phyloP scores from a whole-genome alignment of 306 rosid genomes.

The Vigna unguiculata region DNA sequence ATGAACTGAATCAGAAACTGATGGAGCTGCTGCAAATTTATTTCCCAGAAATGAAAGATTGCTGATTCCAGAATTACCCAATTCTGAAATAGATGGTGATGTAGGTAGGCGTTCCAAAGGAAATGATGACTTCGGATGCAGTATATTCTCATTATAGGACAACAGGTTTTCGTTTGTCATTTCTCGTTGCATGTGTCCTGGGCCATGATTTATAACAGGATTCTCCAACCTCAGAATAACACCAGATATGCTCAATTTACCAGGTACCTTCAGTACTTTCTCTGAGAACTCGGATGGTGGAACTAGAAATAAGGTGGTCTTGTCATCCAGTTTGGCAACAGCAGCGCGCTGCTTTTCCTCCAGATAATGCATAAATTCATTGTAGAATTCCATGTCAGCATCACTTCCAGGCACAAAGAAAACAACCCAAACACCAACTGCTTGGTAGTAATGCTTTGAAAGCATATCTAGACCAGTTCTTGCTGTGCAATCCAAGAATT shows the following conservation, averaged over 20 bases:
- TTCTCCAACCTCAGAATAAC: conserved; percentile 88
- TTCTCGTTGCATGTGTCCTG: conserved; percentile 61
- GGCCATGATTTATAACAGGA: conserved; percentile 63
- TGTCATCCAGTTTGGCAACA: conserved; percentile 88
- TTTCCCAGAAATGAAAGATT: conserved; percentile 56
- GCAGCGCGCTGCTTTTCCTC: conserved; percentile 97
- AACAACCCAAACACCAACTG: conserved; percentile 95
- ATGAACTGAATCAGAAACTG: conserved; percentile 55
- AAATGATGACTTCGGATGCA: conserved; percentile 55
- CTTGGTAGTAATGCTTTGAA: conserved; percentile 95
- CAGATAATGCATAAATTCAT: conserved; percentile 93
- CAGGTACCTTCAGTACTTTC: conserved; percentile 93
- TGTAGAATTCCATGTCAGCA: conserved; percentile 82
- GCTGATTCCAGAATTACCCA: conserved; percentile 57
- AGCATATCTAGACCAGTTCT: conserved; percentile 98
- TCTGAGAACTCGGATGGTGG: conserved; percentile 96
- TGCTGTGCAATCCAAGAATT: conserved; percentile 95
- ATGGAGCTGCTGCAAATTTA: conserved; percentile 55
- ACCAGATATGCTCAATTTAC: conserved; percentile 94
- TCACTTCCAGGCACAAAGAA: conserved; percentile 96
- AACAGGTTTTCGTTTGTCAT: conserved; percentile 48
- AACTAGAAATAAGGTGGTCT: conserved; percentile 91
- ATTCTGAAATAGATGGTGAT: conserved; percentile 55
- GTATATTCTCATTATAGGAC: conserved; percentile 52
- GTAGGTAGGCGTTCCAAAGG: conserved; percentile 49